Base-by-base conservation (phyloP, 2,329 filamentous ascomycete genomes). In the Neonectria ditissima region DNA sequence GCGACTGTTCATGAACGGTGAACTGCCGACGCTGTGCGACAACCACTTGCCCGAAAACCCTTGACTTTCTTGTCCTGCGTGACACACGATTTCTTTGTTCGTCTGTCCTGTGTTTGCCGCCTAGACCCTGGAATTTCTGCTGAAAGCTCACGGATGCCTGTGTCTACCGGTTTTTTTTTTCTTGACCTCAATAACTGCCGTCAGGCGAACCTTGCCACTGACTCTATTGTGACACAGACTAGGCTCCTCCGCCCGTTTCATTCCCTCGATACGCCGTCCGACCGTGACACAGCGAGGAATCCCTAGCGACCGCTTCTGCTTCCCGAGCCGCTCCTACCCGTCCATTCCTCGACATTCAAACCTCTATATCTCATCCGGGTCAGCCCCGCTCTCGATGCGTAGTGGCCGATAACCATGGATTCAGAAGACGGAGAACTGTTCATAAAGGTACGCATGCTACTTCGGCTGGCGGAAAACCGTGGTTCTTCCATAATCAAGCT, bases 341-440 rank as follows among this genome's bases (percentile, higher is more conserved):
- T 51, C 64, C 52, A 51, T 56, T 55, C 51, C 30, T 56, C 56
- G 44, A 54, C 55, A 41, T 34, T 45, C 54, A 26, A 34, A 57
- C 5, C 32, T 20, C 47, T 55, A 20, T 11, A 45, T 55, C 37
- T 62, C 52, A 22, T 43, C 41, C 45, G 39, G 43, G 34, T 48
- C 28, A 22, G 51, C 51, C 58, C 56, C 51, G 54, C 59, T 69
- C 65, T 65, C 55, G 54, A 78, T 77, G 76, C 60, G 51, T 64
- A 68, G 45, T 69, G 78, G 79, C 75, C 76, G 73, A 80, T 84
- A 81, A 86, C 80, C 73, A 96, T 94, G 91, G 90, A 93, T 83
- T 93, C 91, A 80, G 92, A 95, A 90, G 92, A 96, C 89, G 92
- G 92, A 80, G 89, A 93, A 84, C 82, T 92, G 81, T 97, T 96